Percentiles rank a stretch among this genome's conserved stretches.
Conservation (phyloP, 202 grass and related monocot genomes). For the Bolboschoenoplectus hybrid region DNA sequence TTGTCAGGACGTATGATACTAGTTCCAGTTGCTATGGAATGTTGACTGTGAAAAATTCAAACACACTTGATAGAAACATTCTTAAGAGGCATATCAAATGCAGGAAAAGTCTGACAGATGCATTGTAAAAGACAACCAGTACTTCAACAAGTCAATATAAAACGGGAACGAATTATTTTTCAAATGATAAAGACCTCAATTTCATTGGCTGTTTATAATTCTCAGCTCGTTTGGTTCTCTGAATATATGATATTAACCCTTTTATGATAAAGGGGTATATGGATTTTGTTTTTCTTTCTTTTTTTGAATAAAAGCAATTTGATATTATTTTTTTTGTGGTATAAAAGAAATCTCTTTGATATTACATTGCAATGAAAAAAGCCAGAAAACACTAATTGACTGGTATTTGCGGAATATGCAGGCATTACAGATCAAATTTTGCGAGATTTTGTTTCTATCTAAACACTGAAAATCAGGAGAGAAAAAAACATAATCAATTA, state of each 20-base stretch:
- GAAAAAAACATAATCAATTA: background rate
- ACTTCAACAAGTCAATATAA: background rate
- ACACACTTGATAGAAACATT: background rate
- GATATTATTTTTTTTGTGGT: background rate
- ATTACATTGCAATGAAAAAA: background rate
- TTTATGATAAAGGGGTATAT: background rate
- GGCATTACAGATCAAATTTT: background rate
- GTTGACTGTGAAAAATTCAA: background rate
- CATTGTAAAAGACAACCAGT: background rate
- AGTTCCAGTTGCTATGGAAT: background rate
- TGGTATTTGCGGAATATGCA: background rate
- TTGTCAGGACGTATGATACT: constrained; percentile 4
- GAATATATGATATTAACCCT: background rate
- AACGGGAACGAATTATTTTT: background rate
- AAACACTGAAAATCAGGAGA: background rate
- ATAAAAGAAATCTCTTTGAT: background rate
- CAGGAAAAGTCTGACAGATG: background rate
- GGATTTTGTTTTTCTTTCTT: background rate
- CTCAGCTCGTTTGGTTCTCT: background rate
- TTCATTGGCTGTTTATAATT: background rate
- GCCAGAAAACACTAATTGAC: background rate
- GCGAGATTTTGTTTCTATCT: background rate
- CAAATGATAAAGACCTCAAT: background rate
- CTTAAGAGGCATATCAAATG: background rate
- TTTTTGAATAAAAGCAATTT: background rate